These are phyloP conservation scores for Elaeis oleifera DNA, from an alignment of 202 grass and related monocot genomes.

Conservation along the genomic window DNA sequence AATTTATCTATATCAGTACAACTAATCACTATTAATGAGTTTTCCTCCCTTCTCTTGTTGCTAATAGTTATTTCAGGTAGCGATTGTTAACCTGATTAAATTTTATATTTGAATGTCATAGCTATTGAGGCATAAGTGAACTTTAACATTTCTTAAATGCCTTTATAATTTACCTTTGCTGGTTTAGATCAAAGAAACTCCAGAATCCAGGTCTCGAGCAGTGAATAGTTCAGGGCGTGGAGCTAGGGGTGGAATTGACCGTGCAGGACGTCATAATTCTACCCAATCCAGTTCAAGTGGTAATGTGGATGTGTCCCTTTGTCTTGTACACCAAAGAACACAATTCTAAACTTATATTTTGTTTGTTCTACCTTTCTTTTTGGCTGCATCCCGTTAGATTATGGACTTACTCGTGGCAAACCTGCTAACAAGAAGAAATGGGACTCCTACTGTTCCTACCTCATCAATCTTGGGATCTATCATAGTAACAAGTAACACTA, in stretches of 20 bases:
- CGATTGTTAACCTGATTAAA: no score
- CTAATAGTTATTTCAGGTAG: no score
- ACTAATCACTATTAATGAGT: no score
- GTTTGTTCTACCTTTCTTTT: constrained; percentile 4
- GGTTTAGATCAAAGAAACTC: constrained; percentile 62
- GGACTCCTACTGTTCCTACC: constrained; percentile 18
- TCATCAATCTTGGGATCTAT: constrained; percentile 45
- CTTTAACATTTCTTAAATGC: no score
- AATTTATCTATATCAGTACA: no score
- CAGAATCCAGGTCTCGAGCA: constrained; percentile 60
- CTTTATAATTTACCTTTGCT: not conserved
- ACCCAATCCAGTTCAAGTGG: constrained; percentile 48
- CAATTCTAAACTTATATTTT: not conserved
- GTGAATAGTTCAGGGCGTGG: constrained; percentile 53
- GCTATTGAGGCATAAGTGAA: no score
- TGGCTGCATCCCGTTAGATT: not conserved
- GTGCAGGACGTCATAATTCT: constrained; percentile 31
- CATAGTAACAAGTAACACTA: constrained; percentile 30
- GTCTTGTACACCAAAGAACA: not conserved
- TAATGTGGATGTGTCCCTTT: constrained; percentile 24
- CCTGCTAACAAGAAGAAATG: constrained; percentile 38
- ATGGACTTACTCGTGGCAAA: constrained; percentile 33
- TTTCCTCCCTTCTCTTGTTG: no score
- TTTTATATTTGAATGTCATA: no score
- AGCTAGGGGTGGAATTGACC: constrained; percentile 53